A percentile compares a stretch with the other conserved stretches of the same genome.
Conservation (phyloP, 257 asterid genomes). For the Gynochthodes officinalis region DNA sequence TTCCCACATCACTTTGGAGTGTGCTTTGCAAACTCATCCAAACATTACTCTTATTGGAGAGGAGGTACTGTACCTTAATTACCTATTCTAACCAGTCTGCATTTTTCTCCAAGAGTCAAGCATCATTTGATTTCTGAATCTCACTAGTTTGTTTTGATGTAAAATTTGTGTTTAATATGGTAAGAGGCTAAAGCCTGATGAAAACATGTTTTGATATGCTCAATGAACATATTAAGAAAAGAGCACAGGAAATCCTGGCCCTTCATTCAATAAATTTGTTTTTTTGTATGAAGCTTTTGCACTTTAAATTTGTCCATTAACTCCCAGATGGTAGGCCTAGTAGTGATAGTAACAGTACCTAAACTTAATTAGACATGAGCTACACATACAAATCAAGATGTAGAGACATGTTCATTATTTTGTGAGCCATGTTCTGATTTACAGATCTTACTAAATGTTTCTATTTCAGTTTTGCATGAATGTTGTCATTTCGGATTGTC, state of each 20-base stretch:
- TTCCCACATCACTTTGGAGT: constrained; percentile 95
- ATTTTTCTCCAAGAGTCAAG: not conserved
- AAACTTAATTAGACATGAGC: not conserved
- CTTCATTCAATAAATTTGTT: not conserved
- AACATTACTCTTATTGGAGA: constrained; percentile 93
- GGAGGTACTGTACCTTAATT: constrained; percentile 54
- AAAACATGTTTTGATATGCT: not conserved
- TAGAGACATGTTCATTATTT: not conserved
- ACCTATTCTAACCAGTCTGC: not conserved
- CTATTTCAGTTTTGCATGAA: not conserved
- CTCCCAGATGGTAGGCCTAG: not conserved
- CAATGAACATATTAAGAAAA: not conserved
- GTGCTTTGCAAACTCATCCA: constrained; percentile 98
- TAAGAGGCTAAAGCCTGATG: not conserved
- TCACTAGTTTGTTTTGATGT: not conserved
- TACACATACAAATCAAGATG: not conserved
- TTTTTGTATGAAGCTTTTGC: not conserved
- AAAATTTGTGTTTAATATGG: not conserved
- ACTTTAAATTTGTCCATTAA: not conserved
- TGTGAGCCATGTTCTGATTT: not conserved
- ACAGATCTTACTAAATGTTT: not conserved
- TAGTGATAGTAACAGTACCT: not conserved
- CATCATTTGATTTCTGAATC: not conserved
- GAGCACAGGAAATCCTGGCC: not conserved
- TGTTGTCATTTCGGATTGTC: not conserved